Evolutionary conservation across 805 yeast species (phyloP).

Genomic region (Cyberlindnera bimundalis): DNA sequence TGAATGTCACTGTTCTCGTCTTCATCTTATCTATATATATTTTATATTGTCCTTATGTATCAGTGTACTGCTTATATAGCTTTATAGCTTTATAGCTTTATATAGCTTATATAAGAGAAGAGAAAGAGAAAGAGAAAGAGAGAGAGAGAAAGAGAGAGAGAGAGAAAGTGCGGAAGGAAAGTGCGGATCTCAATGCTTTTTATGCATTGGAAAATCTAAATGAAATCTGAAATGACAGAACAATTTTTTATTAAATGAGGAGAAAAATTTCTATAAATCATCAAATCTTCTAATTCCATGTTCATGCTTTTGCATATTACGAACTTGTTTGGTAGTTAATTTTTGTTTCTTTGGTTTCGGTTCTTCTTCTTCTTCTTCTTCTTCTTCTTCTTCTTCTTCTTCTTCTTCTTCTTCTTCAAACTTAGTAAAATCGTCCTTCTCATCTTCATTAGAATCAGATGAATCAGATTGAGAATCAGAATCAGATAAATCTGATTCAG

Average conservation of each 20-base stretch:
- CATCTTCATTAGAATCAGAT: slow-evolving; percentile 42
- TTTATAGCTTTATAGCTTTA: background rate
- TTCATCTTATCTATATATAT: no score
- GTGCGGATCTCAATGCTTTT: no score
- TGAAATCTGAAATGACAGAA: no score
- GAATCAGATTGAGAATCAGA: slow-evolving; percentile 27
- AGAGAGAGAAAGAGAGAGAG: background rate
- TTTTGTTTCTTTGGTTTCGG: slow-evolving; percentile 29
- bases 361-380: slow-evolving; percentile 19
- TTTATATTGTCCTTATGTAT: no score
- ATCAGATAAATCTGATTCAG: slow-evolving; percentile 37
- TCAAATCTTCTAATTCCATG: slow-evolving; percentile 68
- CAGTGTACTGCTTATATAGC: no score
- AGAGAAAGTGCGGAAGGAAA: no score
- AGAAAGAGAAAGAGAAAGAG: background rate
- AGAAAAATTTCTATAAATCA: slow-evolving; percentile 38
- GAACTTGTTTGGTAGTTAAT: slow-evolving; percentile 42
- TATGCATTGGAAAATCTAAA: no score
- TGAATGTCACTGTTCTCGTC: slow-evolving; percentile 15
- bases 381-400: slow-evolving; percentile 14
- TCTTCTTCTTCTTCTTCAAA: slow-evolving; percentile 9
- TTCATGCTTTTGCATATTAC: slow-evolving; percentile 48
- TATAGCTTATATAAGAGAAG: background rate
- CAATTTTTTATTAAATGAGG: no score
- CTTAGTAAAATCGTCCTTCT: slow-evolving; percentile 22